Evolutionary conservation across 1,139 yeast species (phyloP), one percentile per base, ranked within the genome.

Genomic region (Taiozyma onychis): DNA sequence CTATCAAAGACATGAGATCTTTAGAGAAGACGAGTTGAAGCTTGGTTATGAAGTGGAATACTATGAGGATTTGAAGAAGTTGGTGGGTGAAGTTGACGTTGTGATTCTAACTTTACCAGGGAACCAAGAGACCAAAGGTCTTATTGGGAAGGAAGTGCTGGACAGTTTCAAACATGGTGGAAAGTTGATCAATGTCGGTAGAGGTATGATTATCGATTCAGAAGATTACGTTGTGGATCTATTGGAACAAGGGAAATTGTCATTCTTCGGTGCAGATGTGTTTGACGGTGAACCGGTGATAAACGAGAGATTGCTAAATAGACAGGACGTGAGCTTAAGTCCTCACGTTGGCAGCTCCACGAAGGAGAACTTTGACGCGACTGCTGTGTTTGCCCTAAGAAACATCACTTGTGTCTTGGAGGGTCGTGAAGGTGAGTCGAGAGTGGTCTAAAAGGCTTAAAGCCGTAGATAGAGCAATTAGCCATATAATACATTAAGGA

Each of bases 311-410:
- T 71, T 85, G 43, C 51, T 76, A 28, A 66, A 66, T 5, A 73
- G 88, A 57, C 72, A 77, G 48, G 85, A 85, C 41, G 85, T 83
- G 16, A 68, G 82, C 0, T 66, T 85, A 46, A 83, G 91, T 13
- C 96, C 96, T 7, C 96, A 88, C 65, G 66, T 86, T 48, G 96
- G 90, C 0, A 83, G 91, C 27, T 80, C 89, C 0, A 84, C 95
- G 0, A 67, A 69, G 37, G 78, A 78, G 43, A 69, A 76, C 28
- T 75, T 66, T 65, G 74, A 78, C 53, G 64, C 64, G 37, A 78
- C 86, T 6, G 78, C 84, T 1, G 59, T 66, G 3, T 68, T 65
- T 45, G 77, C 76, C 14, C 61, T 81, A 65, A 59, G 68, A 41
- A 81, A 80, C 59, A 77, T 82, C 16, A 71, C 70, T 9, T 62